These are phyloP conservation scores for Penstemon newberryi DNA, from an alignment of 257 asterid species.

Conservation along the genomic window DNA sequence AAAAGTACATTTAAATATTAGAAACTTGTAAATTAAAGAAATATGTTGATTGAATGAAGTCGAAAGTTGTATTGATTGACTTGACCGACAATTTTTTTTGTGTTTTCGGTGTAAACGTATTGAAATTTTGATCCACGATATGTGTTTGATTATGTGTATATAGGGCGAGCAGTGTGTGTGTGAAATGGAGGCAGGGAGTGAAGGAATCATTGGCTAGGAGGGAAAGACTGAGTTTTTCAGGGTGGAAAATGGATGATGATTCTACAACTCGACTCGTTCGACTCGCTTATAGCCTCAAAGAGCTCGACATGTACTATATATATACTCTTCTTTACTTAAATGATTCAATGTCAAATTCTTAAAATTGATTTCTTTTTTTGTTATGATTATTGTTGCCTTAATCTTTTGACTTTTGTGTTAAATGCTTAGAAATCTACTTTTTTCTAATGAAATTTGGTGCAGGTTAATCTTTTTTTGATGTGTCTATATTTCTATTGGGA, in stretches of 20 bases:
- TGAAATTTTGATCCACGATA: too few relatives aligned
- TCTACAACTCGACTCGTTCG: conserved; percentile 74
- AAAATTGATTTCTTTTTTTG: neutral
- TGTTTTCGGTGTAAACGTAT: neutral
- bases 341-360: neutral
- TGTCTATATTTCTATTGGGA: neutral
- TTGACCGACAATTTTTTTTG: neutral
- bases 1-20: too few relatives aligned
- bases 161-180: conserved; percentile 71
- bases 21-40: too few relatives aligned
- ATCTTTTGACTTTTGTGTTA: conserved; percentile 14
- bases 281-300: conserved; percentile 72
- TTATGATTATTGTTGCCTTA: neutral
- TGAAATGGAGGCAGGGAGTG: conserved; percentile 89
- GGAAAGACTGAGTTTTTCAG: conserved; percentile 69
- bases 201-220: conserved; percentile 67
- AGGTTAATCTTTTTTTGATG: neutral
- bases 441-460: neutral
- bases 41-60: too few relatives aligned
- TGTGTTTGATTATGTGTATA: neutral
- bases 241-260: conserved; percentile 86
- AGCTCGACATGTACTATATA: conserved; percentile 71
- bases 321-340: neutral
- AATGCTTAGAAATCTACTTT: neutral
- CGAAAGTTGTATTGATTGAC: neutral